Percentiles rank a stretch among this genome's conserved stretches.
Evolutionary conservation across 2,329 filamentous ascomycete genomes (phyloP).

Genomic region (Xylaria sp.): DNA sequence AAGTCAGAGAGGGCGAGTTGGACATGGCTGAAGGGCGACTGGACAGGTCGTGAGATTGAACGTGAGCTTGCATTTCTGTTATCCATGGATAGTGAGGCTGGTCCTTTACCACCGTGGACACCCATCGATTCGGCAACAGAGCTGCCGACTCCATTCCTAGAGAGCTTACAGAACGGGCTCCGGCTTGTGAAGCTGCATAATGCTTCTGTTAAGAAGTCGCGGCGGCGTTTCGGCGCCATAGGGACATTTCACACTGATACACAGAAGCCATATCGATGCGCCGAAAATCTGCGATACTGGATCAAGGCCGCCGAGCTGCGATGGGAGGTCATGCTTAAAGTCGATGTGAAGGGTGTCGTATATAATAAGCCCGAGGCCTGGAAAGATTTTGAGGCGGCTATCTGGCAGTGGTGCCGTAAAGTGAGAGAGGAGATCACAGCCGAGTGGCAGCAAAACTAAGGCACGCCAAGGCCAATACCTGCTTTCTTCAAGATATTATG

Average conservation of each 20-base stretch:
- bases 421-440: conserved; percentile 85
- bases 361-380: conserved; percentile 78
- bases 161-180: conserved; percentile 79
- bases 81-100: conserved; percentile 73
- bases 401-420: conserved; percentile 83
- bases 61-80: conserved; percentile 84
- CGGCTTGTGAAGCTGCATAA: conserved; percentile 91
- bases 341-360: conserved; percentile 89
- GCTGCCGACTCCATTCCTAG: conserved; percentile 79
- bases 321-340: conserved; percentile 85
- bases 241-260: conserved; percentile 92
- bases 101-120: conserved; percentile 75
- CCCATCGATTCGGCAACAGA: conserved; percentile 62
- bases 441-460: conserved; percentile 61
- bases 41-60: conserved; percentile 78
- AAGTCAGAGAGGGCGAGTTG: conserved; percentile 75
- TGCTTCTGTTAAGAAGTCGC: conserved; percentile 83
- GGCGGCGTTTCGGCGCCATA: conserved; percentile 88
- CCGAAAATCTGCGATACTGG: conserved; percentile 96
- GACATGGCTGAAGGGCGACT: conserved; percentile 84
- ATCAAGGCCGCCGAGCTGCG: conserved; percentile 93
- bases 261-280: conserved; percentile 90
- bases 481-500: conserved; percentile 27
- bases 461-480: not conserved
- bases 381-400: conserved; percentile 83